phyloP scores from a whole-genome alignment of 2,329 filamentous ascomycete species.

The Fusarium haematococcum region DNA sequence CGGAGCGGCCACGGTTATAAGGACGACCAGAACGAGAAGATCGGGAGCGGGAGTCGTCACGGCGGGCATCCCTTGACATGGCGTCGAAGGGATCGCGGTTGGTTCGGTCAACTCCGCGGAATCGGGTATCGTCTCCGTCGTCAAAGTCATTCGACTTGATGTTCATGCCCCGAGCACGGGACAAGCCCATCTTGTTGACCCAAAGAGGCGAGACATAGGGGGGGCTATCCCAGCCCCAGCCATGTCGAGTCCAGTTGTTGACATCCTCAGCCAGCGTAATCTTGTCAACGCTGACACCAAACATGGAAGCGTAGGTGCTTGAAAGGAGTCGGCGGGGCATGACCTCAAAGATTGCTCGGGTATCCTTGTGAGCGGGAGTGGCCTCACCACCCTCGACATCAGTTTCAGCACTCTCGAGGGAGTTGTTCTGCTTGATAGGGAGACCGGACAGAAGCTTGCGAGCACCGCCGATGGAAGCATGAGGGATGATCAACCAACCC shows the following conservation, averaged over 20 bases:
- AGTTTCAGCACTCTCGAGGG: slow-evolving; percentile 63
- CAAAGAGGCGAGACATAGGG: slow-evolving; percentile 53
- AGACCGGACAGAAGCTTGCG: slow-evolving; percentile 67
- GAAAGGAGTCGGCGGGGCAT: slow-evolving; percentile 51
- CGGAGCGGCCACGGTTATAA: slow-evolving; percentile 16
- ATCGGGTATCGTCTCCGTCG: neutral
- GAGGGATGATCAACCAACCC: slow-evolving; percentile 74
- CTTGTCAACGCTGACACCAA: slow-evolving; percentile 63
- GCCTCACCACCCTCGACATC: slow-evolving; percentile 63
- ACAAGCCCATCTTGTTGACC: slow-evolving; percentile 49
- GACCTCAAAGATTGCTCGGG: slow-evolving; percentile 56
- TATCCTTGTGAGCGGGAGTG: slow-evolving; percentile 59
- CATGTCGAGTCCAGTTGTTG: slow-evolving; percentile 64
- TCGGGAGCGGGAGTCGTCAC: neutral
- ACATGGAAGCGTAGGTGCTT: slow-evolving; percentile 66
- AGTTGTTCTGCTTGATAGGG: slow-evolving; percentile 67
- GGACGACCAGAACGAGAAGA: slow-evolving; percentile 1
- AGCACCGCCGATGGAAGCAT: slow-evolving; percentile 62
- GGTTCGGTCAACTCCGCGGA: slow-evolving; percentile 16
- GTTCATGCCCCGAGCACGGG: slow-evolving; percentile 49
- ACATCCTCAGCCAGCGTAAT: slow-evolving; percentile 59
- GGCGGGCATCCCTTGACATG: neutral
- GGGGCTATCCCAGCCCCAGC: slow-evolving; percentile 64
- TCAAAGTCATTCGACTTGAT: slow-evolving; percentile 36
- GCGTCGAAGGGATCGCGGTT: neutral